phyloP scores from a whole-genome alignment of 2,329 filamentous ascomycete species.

The Fusarium pseudonygamai region DNA sequence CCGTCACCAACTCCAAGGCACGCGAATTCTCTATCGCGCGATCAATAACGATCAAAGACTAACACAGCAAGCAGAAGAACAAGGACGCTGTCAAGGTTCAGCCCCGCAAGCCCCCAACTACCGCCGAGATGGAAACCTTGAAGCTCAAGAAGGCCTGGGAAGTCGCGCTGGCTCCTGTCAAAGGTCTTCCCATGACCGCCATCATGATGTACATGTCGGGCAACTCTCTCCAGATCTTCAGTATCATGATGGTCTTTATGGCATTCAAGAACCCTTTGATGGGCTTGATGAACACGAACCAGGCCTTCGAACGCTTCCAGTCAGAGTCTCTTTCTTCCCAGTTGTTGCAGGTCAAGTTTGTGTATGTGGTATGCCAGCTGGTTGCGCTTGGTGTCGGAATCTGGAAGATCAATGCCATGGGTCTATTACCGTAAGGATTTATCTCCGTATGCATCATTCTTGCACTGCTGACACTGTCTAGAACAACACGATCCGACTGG shows the following conservation, averaged over 20 bases:
- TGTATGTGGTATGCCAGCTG: conserved; percentile 89
- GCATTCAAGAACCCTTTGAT: conserved; percentile 96
- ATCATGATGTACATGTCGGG: conserved; percentile 99
- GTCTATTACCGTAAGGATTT: conserved; percentile 82
- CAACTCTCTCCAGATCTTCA: conserved; percentile 98
- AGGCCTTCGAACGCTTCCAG: conserved; percentile 91
- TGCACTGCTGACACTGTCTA: conserved; percentile 49
- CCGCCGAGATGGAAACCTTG: conserved; percentile 90
- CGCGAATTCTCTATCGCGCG: neutral
- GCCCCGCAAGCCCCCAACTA: conserved; percentile 72
- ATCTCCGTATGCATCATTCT: neutral
- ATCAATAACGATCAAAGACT: neutral
- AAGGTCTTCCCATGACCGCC: conserved; percentile 95
- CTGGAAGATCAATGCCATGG: conserved; percentile 98
- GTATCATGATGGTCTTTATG: conserved; percentile 99
- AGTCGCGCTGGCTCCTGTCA: conserved; percentile 90
- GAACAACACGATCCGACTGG: conserved; percentile 97
- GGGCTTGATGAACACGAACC: conserved; percentile 83
- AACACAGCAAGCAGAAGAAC: conserved; percentile 54
- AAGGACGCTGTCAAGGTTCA: conserved; percentile 60
- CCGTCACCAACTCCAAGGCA: conserved; percentile 65
- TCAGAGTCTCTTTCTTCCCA: conserved; percentile 78
- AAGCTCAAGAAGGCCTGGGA: conserved; percentile 99
- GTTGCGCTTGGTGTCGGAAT: conserved; percentile 84
- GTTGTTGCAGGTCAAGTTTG: conserved; percentile 83